phyloP scores from a whole-genome alignment of 2,329 filamentous ascomycete species.

The Neonectria neomacrospora region DNA sequence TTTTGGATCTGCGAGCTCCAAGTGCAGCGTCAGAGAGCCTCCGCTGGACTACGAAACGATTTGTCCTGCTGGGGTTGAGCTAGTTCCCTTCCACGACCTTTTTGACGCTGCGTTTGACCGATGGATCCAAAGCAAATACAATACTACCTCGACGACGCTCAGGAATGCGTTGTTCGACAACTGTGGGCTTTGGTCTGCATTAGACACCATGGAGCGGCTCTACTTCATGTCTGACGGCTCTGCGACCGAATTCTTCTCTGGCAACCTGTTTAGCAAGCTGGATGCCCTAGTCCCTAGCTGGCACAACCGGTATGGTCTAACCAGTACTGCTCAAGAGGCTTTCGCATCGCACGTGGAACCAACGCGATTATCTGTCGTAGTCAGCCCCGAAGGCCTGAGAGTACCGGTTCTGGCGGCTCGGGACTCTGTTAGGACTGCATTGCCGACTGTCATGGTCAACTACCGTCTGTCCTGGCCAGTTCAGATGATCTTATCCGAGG shows the following conservation, averaged over 20 bases:
- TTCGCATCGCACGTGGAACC: constrained; percentile 70
- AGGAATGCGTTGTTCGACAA: constrained; percentile 73
- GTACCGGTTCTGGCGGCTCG: constrained; percentile 59
- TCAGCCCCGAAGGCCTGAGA: constrained; percentile 54
- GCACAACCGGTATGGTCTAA: constrained; percentile 85
- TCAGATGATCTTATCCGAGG: constrained; percentile 77
- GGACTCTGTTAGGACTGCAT: constrained; percentile 65
- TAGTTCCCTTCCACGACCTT: constrained; percentile 78
- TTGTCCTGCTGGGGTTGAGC: constrained; percentile 57
- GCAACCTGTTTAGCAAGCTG: constrained; percentile 78
- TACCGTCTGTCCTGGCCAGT: constrained; percentile 76
- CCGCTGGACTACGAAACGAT: constrained; percentile 68
- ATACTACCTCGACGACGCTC: constrained; percentile 73
- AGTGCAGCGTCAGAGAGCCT: constrained; percentile 51
- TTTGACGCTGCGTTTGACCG: constrained; percentile 76
- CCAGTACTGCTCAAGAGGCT: constrained; percentile 78
- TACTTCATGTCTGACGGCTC: constrained; percentile 83
- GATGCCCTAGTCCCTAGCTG: constrained; percentile 70
- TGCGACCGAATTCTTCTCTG: constrained; percentile 72
- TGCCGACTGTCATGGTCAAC: constrained; percentile 72
- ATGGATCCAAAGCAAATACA: constrained; percentile 83
- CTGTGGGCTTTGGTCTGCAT: constrained; percentile 72
- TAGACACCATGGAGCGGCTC: constrained; percentile 75
- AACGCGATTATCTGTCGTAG: constrained; percentile 71
- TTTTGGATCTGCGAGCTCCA: constrained; percentile 52